A percentile compares a stretch with the other conserved stretches of the same genome.
Conservation (phyloP, 768 basidiomycete species). For the Trametes cingulata region DNA sequence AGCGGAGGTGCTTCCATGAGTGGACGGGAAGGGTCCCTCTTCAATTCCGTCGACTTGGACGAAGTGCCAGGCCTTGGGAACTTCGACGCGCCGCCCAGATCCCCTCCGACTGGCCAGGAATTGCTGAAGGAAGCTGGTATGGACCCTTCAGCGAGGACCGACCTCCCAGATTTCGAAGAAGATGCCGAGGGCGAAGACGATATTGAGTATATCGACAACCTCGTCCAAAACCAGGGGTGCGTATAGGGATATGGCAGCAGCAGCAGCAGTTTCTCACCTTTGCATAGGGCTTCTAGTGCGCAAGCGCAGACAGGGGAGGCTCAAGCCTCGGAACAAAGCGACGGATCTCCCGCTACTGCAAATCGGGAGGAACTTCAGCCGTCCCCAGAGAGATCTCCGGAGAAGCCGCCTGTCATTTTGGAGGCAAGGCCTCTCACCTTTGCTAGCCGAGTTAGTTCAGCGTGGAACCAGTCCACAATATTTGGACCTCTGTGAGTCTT, state of each 20-base stretch:
- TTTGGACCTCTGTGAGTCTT: slow-evolving; percentile 63
- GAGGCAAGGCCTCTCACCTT: slow-evolving; percentile 11
- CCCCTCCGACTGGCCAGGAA: slow-evolving; percentile 17
- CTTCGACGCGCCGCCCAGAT: neutral
- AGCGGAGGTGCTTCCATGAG: neutral
- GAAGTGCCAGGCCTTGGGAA: neutral
- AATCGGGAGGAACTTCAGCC: neutral
- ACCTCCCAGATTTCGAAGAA: slow-evolving; percentile 63
- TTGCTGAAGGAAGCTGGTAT: slow-evolving; percentile 54
- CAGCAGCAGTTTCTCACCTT: neutral
- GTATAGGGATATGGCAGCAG: neutral
- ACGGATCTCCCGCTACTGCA: slow-evolving; percentile 15
- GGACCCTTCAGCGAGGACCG: slow-evolving; percentile 37
- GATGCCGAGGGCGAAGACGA: slow-evolving; percentile 27
- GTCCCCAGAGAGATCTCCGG: neutral
- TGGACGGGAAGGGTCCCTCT: neutral
- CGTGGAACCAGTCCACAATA: slow-evolving; percentile 58
- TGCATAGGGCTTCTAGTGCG: neutral
- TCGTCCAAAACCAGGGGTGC: neutral
- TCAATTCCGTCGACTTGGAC: neutral
- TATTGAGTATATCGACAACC: slow-evolving; percentile 6
- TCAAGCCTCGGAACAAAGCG: neutral
- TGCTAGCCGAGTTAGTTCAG: slow-evolving; percentile 13
- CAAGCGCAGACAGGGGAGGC: neutral
- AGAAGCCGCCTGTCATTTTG: slow-evolving; percentile 9